These are phyloP conservation scores for Citrus cavaleriei DNA, from an alignment of 345 rosid genomes.

Conservation along the genomic window DNA sequence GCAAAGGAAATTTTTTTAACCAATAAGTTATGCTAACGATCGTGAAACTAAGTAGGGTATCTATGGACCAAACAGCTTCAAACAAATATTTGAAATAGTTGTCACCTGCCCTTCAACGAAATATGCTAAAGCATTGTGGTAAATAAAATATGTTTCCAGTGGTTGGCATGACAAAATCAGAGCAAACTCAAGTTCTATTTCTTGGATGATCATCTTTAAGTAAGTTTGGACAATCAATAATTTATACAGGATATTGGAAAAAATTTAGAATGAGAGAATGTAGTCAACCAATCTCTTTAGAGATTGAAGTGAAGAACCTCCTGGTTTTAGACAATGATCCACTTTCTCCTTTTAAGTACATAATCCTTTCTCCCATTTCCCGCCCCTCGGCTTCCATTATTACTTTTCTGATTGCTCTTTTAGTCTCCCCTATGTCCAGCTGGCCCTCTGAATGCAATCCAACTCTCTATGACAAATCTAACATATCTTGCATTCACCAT, in stretches of 20 bases:
- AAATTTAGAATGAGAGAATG: neutral
- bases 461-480: neutral
- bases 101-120: too few relatives aligned
- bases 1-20: neutral
- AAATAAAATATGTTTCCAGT: too few relatives aligned
- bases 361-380: neutral
- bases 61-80: too few relatives aligned
- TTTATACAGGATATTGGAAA: neutral
- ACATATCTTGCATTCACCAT: neutral
- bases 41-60: too few relatives aligned
- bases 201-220: neutral
- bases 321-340: neutral
- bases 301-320: neutral
- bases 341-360: neutral
- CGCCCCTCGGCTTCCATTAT: neutral
- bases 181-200: neutral
- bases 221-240: neutral
- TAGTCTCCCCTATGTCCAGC: neutral
- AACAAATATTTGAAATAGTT: too few relatives aligned
- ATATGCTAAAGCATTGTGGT: too few relatives aligned
- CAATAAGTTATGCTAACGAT: too few relatives aligned
- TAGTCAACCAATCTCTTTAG: neutral
- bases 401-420: neutral
- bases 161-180: too few relatives aligned
- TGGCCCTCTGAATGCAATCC: neutral